Evolutionary conservation across 768 basidiomycete species (phyloP).

Genomic region (Lentinula sp.): DNA sequence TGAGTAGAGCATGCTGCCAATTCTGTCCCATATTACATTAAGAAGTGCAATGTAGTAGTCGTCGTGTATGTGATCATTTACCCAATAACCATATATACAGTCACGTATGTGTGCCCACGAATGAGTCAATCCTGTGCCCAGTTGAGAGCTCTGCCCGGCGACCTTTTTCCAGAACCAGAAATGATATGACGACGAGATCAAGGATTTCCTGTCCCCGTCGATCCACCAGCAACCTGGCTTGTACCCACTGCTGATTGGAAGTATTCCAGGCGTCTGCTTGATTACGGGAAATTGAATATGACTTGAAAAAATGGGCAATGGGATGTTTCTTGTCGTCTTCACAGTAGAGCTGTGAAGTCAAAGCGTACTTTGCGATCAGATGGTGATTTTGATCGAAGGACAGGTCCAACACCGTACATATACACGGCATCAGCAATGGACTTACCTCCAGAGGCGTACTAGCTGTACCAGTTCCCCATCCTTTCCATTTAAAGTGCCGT

Average conservation of each 20-base stretch:
- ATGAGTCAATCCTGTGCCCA: neutral
- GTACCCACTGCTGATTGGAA: conserved; percentile 8
- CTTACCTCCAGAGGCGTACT: conserved; percentile 30
- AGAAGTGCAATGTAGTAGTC: too few species aligned
- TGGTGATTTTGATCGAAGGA: neutral
- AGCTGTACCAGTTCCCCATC: conserved; percentile 26
- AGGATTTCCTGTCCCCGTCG: conserved; percentile 26
- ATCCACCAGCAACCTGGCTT: conserved; percentile 26
- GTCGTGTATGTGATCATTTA: too few species aligned
- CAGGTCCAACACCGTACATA: neutral
- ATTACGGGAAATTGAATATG: conserved; percentile 15
- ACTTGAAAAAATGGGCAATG: conserved; percentile 30
- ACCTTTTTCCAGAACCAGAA: conserved; percentile 35
- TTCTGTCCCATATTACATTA: too few species aligned
- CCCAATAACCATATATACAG: neutral
- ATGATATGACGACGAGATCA: conserved; percentile 32
- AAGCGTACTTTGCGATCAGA: neutral
- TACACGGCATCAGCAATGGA: neutral
- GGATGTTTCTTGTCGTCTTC: conserved; percentile 26
- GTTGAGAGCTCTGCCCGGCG: conserved; percentile 25
- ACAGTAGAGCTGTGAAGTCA: conserved; percentile 23
- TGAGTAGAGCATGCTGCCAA: too few species aligned
- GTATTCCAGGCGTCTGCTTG: conserved; percentile 1
- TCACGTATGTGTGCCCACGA: neutral
- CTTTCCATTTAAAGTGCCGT: conserved; percentile 36